phyloP scores from a whole-genome alignment of 2,329 filamentous ascomycete genomes.

The Diplocarpon mali region DNA sequence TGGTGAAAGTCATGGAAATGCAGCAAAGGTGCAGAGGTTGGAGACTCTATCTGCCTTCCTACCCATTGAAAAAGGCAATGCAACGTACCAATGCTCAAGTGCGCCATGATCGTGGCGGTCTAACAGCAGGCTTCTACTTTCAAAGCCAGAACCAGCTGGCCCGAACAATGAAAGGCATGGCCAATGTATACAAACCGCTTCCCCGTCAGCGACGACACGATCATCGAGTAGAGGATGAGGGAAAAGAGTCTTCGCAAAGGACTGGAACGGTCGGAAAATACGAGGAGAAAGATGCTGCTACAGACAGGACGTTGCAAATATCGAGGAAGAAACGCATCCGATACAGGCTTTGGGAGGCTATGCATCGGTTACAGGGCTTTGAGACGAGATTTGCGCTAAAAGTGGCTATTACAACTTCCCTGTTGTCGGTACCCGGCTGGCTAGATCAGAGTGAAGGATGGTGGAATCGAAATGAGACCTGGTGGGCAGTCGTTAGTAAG shows the following conservation, averaged over 20 bases:
- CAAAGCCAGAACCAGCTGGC: slow-evolving; percentile 24
- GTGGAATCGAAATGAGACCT: slow-evolving; percentile 45
- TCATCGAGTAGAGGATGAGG: slow-evolving; percentile 13
- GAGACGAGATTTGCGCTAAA: slow-evolving; percentile 48
- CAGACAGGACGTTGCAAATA: slow-evolving; percentile 30
- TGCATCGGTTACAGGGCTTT: slow-evolving; percentile 45
- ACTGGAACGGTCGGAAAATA: slow-evolving; percentile 23
- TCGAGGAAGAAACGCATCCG: slow-evolving; percentile 32
- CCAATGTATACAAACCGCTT: slow-evolving; percentile 27
- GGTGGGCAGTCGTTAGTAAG: slow-evolving; percentile 42
- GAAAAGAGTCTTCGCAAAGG: slow-evolving; percentile 13
- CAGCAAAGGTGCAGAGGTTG: slow-evolving; percentile 32
- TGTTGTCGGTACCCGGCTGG: slow-evolving; percentile 45
- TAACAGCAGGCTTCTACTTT: slow-evolving; percentile 40
- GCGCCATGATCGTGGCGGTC: slow-evolving; percentile 45
- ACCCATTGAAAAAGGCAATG: slow-evolving; percentile 41
- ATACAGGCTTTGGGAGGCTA: slow-evolving; percentile 37
- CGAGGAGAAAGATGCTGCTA: slow-evolving; percentile 29
- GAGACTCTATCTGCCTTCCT: slow-evolving; percentile 39
- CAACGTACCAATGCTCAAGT: slow-evolving; percentile 45
- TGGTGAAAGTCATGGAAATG: slow-evolving; percentile 38
- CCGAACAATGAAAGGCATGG: slow-evolving; percentile 27
- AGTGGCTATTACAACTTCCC: slow-evolving; percentile 38
- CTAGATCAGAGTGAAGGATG: slow-evolving; percentile 33
- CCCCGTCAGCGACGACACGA: slow-evolving; percentile 19